Percentiles rank a stretch among this genome's conserved stretches.
These are phyloP conservation scores for Leishmania lainsoni DNA, from an alignment of 208 protist species.

Conservation along the genomic window DNA sequence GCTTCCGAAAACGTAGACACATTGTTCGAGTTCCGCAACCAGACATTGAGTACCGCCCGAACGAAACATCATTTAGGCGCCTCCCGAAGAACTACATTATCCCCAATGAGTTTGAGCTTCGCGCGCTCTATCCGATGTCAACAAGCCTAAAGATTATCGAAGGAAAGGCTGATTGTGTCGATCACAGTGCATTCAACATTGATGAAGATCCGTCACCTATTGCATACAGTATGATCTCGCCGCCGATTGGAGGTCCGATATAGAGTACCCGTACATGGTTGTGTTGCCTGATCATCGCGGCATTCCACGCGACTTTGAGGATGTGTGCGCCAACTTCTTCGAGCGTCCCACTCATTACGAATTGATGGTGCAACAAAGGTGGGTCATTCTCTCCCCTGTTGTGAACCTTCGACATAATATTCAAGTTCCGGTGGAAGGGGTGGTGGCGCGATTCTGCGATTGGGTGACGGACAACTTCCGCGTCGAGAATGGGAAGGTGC, in stretches of 20 bases:
- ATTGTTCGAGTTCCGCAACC: conserved; percentile 77
- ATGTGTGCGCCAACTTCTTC: conserved; percentile 89
- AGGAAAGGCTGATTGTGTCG: conserved; percentile 80
- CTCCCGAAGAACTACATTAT: conserved; percentile 73
- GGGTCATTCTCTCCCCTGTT: conserved; percentile 79
- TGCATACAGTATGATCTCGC: conserved; percentile 78
- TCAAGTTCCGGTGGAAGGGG: conserved; percentile 75
- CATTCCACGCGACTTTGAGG: conserved; percentile 81
- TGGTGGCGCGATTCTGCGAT: conserved; percentile 87
- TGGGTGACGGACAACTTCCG: conserved; percentile 79
- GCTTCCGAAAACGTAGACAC: conserved; percentile 52
- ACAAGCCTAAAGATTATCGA: conserved; percentile 68
- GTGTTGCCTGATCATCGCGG: conserved; percentile 79
- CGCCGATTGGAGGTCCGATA: conserved; percentile 59
- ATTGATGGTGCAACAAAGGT: conserved; percentile 73
- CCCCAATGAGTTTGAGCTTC: conserved; percentile 84
- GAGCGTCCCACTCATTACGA: conserved; percentile 69
- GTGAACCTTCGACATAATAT: conserved; percentile 83
- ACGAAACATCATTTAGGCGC: conserved; percentile 83
- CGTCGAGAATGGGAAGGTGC: conserved; percentile 76
- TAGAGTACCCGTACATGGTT: conserved; percentile 82
- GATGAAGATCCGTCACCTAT: conserved; percentile 76
- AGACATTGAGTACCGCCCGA: conserved; percentile 63
- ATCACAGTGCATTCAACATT: conserved; percentile 68
- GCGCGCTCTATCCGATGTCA: conserved; percentile 75